Percentiles rank a stretch among this genome's conserved stretches.
Conservation (phyloP, 2,329 filamentous ascomycete genomes). For the Septoria linicola region DNA sequence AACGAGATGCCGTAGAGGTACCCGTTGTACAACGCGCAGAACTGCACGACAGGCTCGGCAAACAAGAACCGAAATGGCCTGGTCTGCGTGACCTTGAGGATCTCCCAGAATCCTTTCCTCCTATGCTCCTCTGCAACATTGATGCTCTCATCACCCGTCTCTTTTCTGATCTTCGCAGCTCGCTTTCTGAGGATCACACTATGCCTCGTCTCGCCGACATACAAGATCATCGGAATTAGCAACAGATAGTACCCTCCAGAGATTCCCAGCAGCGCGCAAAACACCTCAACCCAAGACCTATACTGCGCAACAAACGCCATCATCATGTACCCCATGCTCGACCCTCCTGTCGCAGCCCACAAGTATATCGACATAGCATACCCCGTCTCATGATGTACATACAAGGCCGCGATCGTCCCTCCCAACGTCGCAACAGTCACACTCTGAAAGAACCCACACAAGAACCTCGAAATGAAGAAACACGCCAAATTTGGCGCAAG, state of each 20-base stretch:
- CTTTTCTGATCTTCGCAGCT: constrained; percentile 11
- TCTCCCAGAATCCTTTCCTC: constrained; percentile 8
- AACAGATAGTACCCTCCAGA: constrained; percentile 15
- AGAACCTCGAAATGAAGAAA: constrained; percentile 45
- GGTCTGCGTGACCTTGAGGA: constrained; percentile 13
- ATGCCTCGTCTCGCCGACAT: constrained; percentile 15
- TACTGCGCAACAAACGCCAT: constrained; percentile 37
- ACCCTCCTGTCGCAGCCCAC: constrained; percentile 45
- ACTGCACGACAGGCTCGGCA: constrained; percentile 37
- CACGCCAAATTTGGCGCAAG: constrained; percentile 43
- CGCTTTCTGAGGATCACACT: constrained; percentile 34
- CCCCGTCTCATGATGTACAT: constrained; percentile 46
- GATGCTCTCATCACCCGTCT: constrained; percentile 14
- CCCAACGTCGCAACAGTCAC: constrained; percentile 44
- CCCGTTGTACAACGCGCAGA: constrained; percentile 52
- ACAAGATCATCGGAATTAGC: constrained; percentile 4
- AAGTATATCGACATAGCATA: constrained; percentile 46
- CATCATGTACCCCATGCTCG: constrained; percentile 45
- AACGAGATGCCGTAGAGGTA: constrained; percentile 51
- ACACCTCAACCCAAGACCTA: constrained; percentile 17
- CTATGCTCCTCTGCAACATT: constrained; percentile 12
- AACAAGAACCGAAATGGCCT: constrained; percentile 7
- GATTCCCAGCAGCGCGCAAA: constrained; percentile 21
- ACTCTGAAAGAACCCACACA: constrained; percentile 43
- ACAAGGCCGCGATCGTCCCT: constrained; percentile 47